Base-by-base conservation (phyloP, 768 basidiomycete species). In the Lyophyllum shimeji region DNA sequence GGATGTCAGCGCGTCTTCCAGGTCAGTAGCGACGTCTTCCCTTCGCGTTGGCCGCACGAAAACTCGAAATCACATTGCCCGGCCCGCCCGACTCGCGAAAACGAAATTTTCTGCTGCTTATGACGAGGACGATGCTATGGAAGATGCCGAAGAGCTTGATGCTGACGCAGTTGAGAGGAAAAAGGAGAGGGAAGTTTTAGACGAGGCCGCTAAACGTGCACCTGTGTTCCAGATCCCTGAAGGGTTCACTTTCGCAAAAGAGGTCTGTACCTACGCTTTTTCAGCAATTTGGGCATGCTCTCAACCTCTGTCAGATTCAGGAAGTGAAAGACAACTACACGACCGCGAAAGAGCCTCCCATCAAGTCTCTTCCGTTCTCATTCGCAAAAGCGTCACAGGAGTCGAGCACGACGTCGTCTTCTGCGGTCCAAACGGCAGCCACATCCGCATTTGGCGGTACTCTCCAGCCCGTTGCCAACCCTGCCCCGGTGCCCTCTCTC, bases 41-140 rank as follows among this genome's bases (percentile, higher is more conserved):
- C 72, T 88, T 51, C 82, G 88, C 50, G 85, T 89, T 23, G 87
- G 88, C 17, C 81, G 87, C 40, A 75, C 75, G 20, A 84, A 82
- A 68, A 75, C 65, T 12, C 81, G 87, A 39, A 81, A 77, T 57
- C 86, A 89, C 62, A 75, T 87, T 39, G 74, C 76, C n/a, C 81
- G 85, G 12, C 85, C 87, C 17, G 68, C 76, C 21, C 59, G 67
- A 46, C 76, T 75, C 13, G 69, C 74, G 17, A 80, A 74, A 57
- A 76, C 78, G 29, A 82, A 81, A 60, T 92, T 86, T 63, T 90
- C 89, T 3, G 89, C 89, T 6, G 78, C 77, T 7, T 88, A 77
- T 58, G 85, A 77, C 20, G 73, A 77, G 31, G 76, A 79, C 53
- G 84, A 83, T 24, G 72, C 58, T 20, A 74, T 78, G 73, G 72